These are phyloP conservation scores for Colletotrichum sp. DNA, from an alignment of 2,329 filamentous ascomycete genomes.

Conservation along the genomic window DNA sequence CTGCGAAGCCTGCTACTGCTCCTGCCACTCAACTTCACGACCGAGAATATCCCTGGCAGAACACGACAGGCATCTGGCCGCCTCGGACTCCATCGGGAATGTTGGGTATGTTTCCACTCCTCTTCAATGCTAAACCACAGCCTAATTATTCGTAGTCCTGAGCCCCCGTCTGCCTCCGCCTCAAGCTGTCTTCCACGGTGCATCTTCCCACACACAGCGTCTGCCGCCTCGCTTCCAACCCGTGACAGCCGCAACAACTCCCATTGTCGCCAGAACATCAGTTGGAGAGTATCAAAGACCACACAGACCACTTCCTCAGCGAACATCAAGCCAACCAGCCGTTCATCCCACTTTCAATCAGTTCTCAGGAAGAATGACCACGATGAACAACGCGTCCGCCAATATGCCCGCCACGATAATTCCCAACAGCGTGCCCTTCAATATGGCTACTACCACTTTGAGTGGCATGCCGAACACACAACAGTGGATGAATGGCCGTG, in stretches of 20 bases:
- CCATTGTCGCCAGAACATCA: neutral
- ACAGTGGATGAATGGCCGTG: neutral
- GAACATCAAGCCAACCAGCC: neutral
- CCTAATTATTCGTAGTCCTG: neutral
- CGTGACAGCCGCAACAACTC: neutral
- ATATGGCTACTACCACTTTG: neutral
- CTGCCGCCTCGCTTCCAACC: neutral
- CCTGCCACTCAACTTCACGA: neutral
- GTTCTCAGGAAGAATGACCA: neutral
- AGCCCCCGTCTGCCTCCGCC: neutral
- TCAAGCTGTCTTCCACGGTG: neutral
- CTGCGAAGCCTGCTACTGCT: neutral
- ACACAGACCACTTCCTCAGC: neutral
- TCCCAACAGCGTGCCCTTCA: neutral
- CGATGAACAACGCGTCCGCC: neutral
- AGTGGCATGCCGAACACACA: neutral
- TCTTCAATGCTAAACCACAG: neutral
- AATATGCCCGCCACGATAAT: too few relatives aligned
- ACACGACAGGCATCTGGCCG: neutral
- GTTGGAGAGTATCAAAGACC: neutral
- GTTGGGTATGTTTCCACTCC: neutral
- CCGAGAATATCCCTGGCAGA: neutral
- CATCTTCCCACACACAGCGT: neutral
- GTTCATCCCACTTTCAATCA: neutral
- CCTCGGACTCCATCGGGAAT: neutral